Evolutionary conservation across 176 grass and related monocot species (phyloP), one percentile per base, ranked within the genome.

Genomic region (Leersia perrieri): DNA sequence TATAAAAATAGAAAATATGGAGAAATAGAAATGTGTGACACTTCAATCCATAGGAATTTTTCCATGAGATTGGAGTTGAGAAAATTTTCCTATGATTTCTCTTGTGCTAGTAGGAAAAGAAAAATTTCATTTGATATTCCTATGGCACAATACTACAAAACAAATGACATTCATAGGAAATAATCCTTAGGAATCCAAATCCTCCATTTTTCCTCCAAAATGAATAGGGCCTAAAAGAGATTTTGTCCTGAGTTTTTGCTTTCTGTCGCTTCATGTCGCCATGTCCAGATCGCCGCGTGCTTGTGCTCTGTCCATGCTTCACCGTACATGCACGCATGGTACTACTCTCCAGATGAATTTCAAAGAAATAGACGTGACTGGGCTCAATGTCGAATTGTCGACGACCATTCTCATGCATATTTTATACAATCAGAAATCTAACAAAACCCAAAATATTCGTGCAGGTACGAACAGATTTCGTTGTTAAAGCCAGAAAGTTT

Each of bases 201-300:
- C n/a, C n/a, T n/a, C n/a, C n/a, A n/a, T n/a, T n/a, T n/a, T n/a
- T n/a, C n/a, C n/a, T n/a, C n/a, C n/a, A n/a, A n/a, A n/a, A n/a
- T n/a, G n/a, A n/a, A n/a, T n/a, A n/a, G n/a, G n/a, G n/a, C n/a
- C n/a, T n/a, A 9, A 6, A 14, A 70, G 77, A 49, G 72, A 41
- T 15, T 76, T 51, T 76, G 39, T 38, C 64, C 63, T 66, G 8
- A 60, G 35, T 44, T 22, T 22, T 42, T 80, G 40, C 23, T 74
- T 87, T 69, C 0, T 51, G 39, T 66, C 76, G 9, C 53, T 39
- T 63, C 72, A 63, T 71, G 25, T 32, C 78, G 30, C 53, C 20
- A 74, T 47, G 49, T 1, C 8, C 29, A 9, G 30, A 1, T 58
- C n/a, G 8, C 9, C 20, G 51, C 51, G 51, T 55, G 51, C 51